Percentiles rank a stretch among this genome's conserved stretches.
Evolutionary conservation across 2,329 filamentous ascomycete genomes (phyloP).

Genomic region (Xylariaceae sp.): DNA sequence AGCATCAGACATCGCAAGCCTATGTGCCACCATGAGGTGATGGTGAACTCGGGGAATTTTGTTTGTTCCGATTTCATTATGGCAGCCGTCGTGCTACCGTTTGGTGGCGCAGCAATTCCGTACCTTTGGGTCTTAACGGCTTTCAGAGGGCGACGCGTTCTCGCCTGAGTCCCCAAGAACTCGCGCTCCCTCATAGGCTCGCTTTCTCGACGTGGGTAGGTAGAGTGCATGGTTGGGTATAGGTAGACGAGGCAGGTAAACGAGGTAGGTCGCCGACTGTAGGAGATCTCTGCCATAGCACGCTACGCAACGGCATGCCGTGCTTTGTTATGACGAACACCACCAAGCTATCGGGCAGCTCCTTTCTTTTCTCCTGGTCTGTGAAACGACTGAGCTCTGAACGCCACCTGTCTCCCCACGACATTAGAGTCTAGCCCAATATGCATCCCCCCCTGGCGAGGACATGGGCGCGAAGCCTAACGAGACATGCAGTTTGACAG

Average conservation of each 20-base stretch:
- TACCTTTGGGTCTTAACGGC: slow-evolving; percentile 22
- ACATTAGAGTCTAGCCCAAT: slow-evolving; percentile 17
- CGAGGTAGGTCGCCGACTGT: slow-evolving; percentile 3
- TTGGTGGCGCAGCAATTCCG: slow-evolving; percentile 17
- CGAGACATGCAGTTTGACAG: slow-evolving; percentile 23
- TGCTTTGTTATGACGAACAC: slow-evolving; percentile 13
- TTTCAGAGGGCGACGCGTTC: slow-evolving; percentile 16
- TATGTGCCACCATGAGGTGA: slow-evolving; percentile 14
- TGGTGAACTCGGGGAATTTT: slow-evolving; percentile 22
- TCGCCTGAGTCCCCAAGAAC: slow-evolving; percentile 18
- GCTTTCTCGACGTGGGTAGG: slow-evolving; percentile 3
- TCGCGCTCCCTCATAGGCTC: too few relatives aligned
- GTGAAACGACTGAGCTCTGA: slow-evolving; percentile 12
- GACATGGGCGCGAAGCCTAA: slow-evolving; percentile 21
- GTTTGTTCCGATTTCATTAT: slow-evolving; percentile 17
- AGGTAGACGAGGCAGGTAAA: background rate
- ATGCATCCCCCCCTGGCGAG: slow-evolving; percentile 19
- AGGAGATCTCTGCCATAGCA: slow-evolving; percentile 11
- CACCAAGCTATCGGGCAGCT: slow-evolving; percentile 9
- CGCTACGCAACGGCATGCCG: slow-evolving; percentile 8
- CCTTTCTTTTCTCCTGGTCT: slow-evolving; percentile 2
- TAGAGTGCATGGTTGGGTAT: slow-evolving; percentile 14
- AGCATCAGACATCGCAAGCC: slow-evolving; percentile 13
- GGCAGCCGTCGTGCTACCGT: slow-evolving; percentile 11
- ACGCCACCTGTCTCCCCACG: slow-evolving; percentile 7